These are phyloP conservation scores for Draba incana DNA, from an alignment of 345 rosid genomes.

Conservation along the genomic window DNA sequence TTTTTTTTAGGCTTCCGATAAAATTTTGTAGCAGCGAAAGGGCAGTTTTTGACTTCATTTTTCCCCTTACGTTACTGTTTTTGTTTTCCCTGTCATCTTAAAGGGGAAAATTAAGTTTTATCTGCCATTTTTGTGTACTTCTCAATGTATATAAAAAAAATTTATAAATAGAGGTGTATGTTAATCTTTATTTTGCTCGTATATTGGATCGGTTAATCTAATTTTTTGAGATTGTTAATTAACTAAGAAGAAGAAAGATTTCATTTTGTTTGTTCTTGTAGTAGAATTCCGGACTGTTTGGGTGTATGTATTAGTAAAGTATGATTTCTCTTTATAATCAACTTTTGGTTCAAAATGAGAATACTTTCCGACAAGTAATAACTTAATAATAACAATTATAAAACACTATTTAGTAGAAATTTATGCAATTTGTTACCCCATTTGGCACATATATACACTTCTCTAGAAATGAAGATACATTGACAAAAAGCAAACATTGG, in stretches of 20 bases:
- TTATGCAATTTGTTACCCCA: background rate
- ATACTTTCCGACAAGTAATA: background rate
- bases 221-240: background rate
- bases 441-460: too few species aligned
- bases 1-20: constrained; percentile 5
- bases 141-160: constrained; percentile 21
- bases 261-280: background rate
- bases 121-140: background rate
- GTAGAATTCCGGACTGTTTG: background rate
- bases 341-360: background rate
- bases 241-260: background rate
- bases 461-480: too few species aligned
- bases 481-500: background rate
- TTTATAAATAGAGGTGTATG: constrained; percentile 26
- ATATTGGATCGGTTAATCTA: too few species aligned
- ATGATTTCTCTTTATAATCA: background rate
- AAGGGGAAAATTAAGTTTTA: constrained; percentile 18
- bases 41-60: constrained; percentile 27
- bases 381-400: background rate
- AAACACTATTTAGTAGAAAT: background rate
- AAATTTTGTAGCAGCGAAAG: constrained; percentile 22
- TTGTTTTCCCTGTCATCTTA: background rate
- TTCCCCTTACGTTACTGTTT: constrained; percentile 22
- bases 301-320: too few species aligned
- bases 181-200: background rate